These are phyloP conservation scores for Fibroporia radiculosa DNA, from an alignment of 768 basidiomycete species.

Conservation along the genomic window DNA sequence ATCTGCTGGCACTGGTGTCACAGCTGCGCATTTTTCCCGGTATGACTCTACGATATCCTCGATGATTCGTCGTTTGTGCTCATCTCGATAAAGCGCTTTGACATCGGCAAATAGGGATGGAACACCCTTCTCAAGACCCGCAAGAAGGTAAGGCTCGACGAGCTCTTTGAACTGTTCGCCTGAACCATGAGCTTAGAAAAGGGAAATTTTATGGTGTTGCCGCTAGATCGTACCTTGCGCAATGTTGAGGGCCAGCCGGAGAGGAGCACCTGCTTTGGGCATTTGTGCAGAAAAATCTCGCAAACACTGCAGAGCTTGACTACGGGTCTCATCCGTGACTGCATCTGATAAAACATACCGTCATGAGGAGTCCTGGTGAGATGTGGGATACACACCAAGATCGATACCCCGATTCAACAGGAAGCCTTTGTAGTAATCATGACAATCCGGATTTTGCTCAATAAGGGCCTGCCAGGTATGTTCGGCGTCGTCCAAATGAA, in stretches of 20 bases:
- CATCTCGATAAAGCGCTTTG: constrained; percentile 71
- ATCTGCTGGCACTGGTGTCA: constrained; percentile 21
- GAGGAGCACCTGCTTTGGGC: constrained; percentile 64
- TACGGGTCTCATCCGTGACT: constrained; percentile 40
- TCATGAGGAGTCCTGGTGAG: not conserved
- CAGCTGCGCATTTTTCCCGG: constrained; percentile 27
- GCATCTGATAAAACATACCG: constrained; percentile 21
- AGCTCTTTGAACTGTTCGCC: constrained; percentile 64
- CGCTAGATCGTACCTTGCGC: constrained; percentile 34
- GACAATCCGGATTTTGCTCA: constrained; percentile 78
- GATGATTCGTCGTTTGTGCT: constrained; percentile 56
- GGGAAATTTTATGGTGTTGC: not conserved
- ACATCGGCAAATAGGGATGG: constrained; percentile 92
- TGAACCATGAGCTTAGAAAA: constrained; percentile 13
- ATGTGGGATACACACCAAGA: constrained; percentile 45
- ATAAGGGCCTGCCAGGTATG: constrained; percentile 76
- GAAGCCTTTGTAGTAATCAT: constrained; percentile 73
- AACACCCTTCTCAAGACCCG: constrained; percentile 73
- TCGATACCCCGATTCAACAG: constrained; percentile 58
- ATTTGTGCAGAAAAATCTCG: constrained; percentile 51
- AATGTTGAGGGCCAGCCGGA: constrained; percentile 64
- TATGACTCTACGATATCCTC: constrained; percentile 59
- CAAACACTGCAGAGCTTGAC: constrained; percentile 49
- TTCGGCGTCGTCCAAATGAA: constrained; percentile 62
- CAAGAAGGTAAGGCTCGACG: constrained; percentile 57